phyloP scores from a whole-genome alignment of 495 filamentous ascomycete genomes.

The Penicillium salamii region DNA sequence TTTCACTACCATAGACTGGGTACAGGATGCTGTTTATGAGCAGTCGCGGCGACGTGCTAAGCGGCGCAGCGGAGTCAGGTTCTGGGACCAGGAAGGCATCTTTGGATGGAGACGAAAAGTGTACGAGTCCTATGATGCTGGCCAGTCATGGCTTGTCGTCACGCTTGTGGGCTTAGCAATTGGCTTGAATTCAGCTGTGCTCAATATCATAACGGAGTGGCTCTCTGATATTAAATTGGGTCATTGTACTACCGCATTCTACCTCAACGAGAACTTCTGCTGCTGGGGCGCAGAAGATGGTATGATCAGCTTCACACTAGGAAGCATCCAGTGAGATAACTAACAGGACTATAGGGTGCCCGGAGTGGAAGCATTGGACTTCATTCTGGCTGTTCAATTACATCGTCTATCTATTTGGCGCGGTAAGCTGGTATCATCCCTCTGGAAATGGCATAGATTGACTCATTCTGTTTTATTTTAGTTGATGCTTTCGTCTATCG shows the following conservation, averaged over 20 bases:
- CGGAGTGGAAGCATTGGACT: constrained; percentile 89
- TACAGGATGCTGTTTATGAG: constrained; percentile 93
- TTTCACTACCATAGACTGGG: constrained; percentile 99
- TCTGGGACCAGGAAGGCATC: constrained; percentile 69
- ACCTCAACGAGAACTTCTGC: constrained; percentile 96
- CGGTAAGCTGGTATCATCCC: constrained; percentile 50
- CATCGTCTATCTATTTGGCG: constrained; percentile 82
- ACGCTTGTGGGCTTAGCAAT: constrained; percentile 91
- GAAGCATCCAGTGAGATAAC: background rate
- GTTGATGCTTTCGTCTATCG: constrained; percentile 77
- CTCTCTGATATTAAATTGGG: constrained; percentile 92
- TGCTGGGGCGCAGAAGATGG: constrained; percentile 95
- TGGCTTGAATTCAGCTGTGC: constrained; percentile 85
- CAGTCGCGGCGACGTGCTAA: constrained; percentile 75
- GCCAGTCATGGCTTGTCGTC: constrained; percentile 97
- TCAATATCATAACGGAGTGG: constrained; percentile 98
- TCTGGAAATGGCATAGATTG: background rate
- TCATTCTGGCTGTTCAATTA: constrained; percentile 77
- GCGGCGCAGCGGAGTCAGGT: constrained; percentile 68
- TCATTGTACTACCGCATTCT: constrained; percentile 91
- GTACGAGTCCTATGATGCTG: constrained; percentile 88
- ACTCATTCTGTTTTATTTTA: constrained; percentile 27
- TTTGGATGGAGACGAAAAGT: constrained; percentile 80
- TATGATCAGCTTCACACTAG: constrained; percentile 28
- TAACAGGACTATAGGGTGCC: constrained; percentile 57